Base-by-base conservation (phyloP, 345 rosid species). In the Excoecaria cochinchinensis region DNA sequence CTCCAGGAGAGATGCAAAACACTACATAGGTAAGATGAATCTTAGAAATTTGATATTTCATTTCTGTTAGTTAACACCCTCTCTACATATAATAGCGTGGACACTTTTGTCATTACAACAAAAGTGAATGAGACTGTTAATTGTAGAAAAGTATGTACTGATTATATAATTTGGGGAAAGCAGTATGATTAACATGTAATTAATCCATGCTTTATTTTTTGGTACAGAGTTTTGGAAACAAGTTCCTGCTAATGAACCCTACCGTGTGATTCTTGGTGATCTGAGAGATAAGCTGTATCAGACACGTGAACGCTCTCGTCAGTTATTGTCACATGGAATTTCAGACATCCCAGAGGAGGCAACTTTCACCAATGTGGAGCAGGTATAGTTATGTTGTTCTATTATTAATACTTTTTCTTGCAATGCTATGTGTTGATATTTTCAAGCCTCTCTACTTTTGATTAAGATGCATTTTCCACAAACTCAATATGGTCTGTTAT, bases 221-320 rank as follows among this genome's bases (percentile, higher is more conserved):
- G 22, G n/a, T 38, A 5, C 89, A 95, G 97, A 95, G 74, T 95
- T 95, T 71, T 93, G 99, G 99, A 95, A 95, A 76, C 92, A 87
- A 74, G 74, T 91, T 79, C 97, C 97, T 73, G 74, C 93, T 3
- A 91, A 70, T 73, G 99, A 95, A 77, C 99, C 99, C 51, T 95
- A 95, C 66, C 90, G 99, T 62, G 98, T 95, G 47, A 84, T 95
- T 40, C 98, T 95, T 42, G 95, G 98, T 48, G 97, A 93, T 36
- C 86, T 95, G 68, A 90, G 99, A 79, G 99, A 93, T 84, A 95
- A 90, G 78, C 79, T 95, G 75, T 95, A 95, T 79, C 83, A 82
- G 73, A 95, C 99, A 64, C 95, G 98, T 50, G 99, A 95, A 74
- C 95, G 92, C 71, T 84, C 99, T 31, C 97, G 99, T 56, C 95